Evolutionary conservation across 305 asterid species (phyloP).

Genomic region (Solanum hybrid): DNA sequence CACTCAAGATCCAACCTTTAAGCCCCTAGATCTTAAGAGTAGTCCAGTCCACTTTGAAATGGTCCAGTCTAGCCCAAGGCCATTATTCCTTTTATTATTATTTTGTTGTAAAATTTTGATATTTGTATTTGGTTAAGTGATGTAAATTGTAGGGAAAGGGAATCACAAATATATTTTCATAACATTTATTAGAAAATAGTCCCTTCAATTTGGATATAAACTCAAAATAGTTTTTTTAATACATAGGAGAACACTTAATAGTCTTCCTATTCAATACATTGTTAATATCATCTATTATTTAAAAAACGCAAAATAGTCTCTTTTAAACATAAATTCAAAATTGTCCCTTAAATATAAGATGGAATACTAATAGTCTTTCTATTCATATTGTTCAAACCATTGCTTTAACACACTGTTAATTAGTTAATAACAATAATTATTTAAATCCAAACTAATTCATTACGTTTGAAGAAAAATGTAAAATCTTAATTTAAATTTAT

Average conservation of each 20-base stretch:
- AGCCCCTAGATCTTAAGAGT: neutral
- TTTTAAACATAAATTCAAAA: neutral
- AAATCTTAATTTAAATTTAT: no score
- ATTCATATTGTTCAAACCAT: neutral
- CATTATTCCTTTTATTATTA: neutral
- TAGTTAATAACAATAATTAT: neutral
- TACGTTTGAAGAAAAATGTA: neutral
- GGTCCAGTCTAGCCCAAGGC: neutral
- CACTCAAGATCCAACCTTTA: neutral
- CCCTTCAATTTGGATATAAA: neutral
- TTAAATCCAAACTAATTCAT: neutral
- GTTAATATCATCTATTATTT: neutral
- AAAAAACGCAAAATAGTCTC: neutral
- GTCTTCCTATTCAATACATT: neutral
- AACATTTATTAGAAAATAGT: neutral
- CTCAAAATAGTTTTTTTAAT: neutral
- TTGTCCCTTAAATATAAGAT: neutral
- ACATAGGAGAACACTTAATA: neutral
- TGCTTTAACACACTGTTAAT: neutral
- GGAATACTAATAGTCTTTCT: neutral
- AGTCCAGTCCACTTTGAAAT: neutral
- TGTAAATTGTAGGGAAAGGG: neutral
- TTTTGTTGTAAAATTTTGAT: neutral
- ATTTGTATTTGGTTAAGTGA: neutral
- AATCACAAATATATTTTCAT: neutral